A percentile compares a stretch with the other conserved stretches of the same genome.
These are phyloP conservation scores for Solanum okadae DNA, from an alignment of 257 asterid genomes.

Conservation along the genomic window DNA sequence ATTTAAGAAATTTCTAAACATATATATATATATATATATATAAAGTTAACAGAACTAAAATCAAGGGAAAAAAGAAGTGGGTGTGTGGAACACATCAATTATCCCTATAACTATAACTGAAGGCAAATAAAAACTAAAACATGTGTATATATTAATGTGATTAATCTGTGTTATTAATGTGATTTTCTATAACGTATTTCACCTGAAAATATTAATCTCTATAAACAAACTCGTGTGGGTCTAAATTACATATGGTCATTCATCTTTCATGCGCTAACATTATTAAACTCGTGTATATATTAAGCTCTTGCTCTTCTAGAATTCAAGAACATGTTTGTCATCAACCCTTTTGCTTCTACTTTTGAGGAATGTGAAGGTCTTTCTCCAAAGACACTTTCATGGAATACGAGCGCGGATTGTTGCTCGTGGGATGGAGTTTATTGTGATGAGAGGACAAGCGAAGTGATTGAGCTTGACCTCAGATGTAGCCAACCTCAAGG, in stretches of 20 bases:
- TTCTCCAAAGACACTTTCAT: background rate
- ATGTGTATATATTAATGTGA: too few relatives aligned
- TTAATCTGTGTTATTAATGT: too few relatives aligned
- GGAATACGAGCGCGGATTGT: background rate
- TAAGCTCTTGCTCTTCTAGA: background rate
- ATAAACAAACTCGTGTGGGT: too few relatives aligned
- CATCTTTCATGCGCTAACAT: too few relatives aligned
- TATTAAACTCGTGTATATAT: too few relatives aligned
- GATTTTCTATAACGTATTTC: too few relatives aligned
- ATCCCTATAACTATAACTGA: too few relatives aligned
- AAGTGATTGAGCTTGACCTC: slow-evolving; percentile 7
- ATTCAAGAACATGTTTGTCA: background rate
- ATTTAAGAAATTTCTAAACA: too few relatives aligned
- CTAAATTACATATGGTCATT: too few relatives aligned
- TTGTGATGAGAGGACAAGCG: slow-evolving; percentile 2
- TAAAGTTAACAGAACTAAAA: background rate
- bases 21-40: too few relatives aligned
- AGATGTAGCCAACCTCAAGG: slow-evolving; percentile 12
- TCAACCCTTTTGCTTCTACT: background rate
- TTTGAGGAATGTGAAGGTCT: background rate
- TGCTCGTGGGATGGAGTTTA: slow-evolving; percentile 18
- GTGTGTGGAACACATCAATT: background rate
- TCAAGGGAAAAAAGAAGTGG: background rate
- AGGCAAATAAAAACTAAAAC: too few relatives aligned
- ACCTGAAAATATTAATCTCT: too few relatives aligned